Evolutionary conservation across 208 protist genomes (phyloP), one percentile per base, ranked within the genome.

Genomic region (Kentomonas sorsogonicus): DNA sequence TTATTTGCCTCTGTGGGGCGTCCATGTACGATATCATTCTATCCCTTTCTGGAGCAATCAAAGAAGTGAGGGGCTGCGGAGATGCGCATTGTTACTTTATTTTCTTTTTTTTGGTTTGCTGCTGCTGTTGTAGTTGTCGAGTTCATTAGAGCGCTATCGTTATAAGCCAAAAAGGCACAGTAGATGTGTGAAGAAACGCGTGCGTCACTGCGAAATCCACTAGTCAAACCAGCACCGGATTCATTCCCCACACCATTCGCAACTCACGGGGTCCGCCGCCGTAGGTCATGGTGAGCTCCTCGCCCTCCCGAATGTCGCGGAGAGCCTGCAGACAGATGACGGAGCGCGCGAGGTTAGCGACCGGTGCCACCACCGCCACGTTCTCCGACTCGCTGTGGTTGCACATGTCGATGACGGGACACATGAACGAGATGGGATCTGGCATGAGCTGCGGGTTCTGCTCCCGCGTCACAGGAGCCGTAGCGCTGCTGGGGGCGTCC

Each of bases 231-330:
- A 89, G 59, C 20, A 91, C 68, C 9, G 74, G 46, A 29, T 73
- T 64, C 80, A 91, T 91, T 23, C 84, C 84, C 80, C 81, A 91
- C 13, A 91, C 84, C n/a, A 88, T 61, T 38, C 65, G 68, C 29
- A 91, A 64, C 52, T 88, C 84, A 13, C 72, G 64, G 16, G 65
- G 67, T 0, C 72, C 70, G 23, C 59, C 74, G 10, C 79, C 73
- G 79, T 92, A 92, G 13, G 62, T 74, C 80, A 92, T 89, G 25
- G 79, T 88, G 11, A 92, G 79, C 68, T 92, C 85, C 60, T 92
- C 85, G 11, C 74, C 81, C 43, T 86, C 69, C 13, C 55, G 30
- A 50, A 92, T 83, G n/a, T 79, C 67, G 18, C 85, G 60, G 33
- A 92, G 66, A 18, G 78, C 81, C 25, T 79, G 85, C 30, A 89